Conservation (phyloP, 176 grass and related monocot species). For the Phragmites australis region DNA sequence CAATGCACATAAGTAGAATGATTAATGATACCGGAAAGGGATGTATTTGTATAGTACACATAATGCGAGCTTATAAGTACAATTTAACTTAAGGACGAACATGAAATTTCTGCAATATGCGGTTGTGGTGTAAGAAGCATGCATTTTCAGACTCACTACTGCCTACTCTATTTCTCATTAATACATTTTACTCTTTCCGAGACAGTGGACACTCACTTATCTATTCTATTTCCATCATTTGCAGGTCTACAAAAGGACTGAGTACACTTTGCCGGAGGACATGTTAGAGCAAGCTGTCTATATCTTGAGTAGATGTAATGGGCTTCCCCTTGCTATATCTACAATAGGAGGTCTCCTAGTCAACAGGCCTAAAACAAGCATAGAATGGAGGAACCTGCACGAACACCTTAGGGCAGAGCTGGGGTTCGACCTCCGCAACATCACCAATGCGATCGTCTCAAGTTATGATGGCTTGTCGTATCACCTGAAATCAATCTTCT, state of each 20-base stretch:
- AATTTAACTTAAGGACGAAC: no score
- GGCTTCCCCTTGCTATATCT: constrained; percentile 57
- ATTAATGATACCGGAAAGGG: neutral
- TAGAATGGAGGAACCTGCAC: constrained; percentile 47
- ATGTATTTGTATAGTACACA: neutral
- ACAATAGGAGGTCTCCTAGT: constrained; percentile 53
- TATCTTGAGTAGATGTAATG: constrained; percentile 46
- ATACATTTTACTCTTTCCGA: neutral
- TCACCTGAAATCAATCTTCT: constrained; percentile 52
- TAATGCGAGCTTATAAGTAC: no score
- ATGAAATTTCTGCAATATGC: no score
- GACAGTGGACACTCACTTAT: neutral
- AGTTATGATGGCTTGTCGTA: constrained; percentile 60
- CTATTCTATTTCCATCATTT: neutral
- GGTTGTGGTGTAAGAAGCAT: no score
- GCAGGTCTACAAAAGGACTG: constrained; percentile 20
- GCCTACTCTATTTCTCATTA: neutral
- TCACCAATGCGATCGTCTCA: constrained; percentile 38
- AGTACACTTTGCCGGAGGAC: neutral
- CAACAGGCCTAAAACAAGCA: constrained; percentile 33
- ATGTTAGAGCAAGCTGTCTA: neutral
- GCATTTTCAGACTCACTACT: neutral
- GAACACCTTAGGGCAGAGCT: constrained; percentile 42
- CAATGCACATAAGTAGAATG: neutral
- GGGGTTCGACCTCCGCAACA: constrained; percentile 31